Base-by-base conservation (phyloP, 2,329 filamentous ascomycete species). In the Cercospora zeina region DNA sequence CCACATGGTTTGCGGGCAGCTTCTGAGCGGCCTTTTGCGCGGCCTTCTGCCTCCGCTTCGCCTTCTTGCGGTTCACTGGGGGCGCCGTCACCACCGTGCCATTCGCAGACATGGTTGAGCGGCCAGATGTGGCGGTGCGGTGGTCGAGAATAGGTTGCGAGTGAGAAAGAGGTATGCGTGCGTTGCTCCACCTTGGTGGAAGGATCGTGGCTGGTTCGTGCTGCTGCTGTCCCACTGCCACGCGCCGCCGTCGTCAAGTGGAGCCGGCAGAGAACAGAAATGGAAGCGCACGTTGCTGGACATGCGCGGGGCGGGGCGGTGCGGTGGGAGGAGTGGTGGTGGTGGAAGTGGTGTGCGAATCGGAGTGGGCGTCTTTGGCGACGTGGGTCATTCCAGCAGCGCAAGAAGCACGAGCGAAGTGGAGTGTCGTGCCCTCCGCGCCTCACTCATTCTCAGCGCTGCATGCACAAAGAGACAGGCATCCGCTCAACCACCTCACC, bases 1-100 rank as follows among this genome's bases (percentile, higher is more conserved):
- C 62, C 54, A 62, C 55, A 11, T 64, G 39, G 31, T 62, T 61
- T 27, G 66, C 64, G 8, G 62, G 61, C 51, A 67, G 33, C 82
- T 69, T 62, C 13, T 65, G 82, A 49, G 83, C 85, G 31, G 85
- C 85, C 73, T 88, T 85, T 64, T 90, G 89, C 34, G 89, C 89
- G 77, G 85, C 82, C 76, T 97, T 97, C 73, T 90, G 89, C 68
- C 93, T 86, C 69, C 93, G 87, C 82, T 96, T 97, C 77, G 95
- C 90, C 81, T 97, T 97, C 82, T 97, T 97, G 74, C 90, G 87
- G 78, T 96, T 97, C 56, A 93, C 88, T 16, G 76, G 63, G 49
- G 74, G 68, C 55, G 65, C 74, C 31, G 74, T 73, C 31, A 75
- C 67, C 67, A 77, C 70, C 69, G 30, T 36, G 21, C 56, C 56